A percentile compares a stretch with the other conserved stretches of the same genome.
Conservation (phyloP, 768 basidiomycete species). For the Exsudoporus frostii region DNA sequence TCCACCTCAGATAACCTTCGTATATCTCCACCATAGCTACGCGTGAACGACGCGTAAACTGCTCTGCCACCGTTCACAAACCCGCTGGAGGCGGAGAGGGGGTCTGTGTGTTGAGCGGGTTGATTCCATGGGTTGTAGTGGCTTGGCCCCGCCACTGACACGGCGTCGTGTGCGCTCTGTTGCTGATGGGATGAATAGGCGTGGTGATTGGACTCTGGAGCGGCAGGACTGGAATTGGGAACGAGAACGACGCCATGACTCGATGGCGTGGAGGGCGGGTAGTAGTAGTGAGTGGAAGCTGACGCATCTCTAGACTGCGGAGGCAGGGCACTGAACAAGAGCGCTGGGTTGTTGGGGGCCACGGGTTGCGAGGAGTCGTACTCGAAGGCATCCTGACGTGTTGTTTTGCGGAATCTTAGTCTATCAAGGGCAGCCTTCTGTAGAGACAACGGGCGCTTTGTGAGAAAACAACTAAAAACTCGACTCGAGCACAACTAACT, state of each 20-base stretch:
- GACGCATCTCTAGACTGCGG: constrained; percentile 76
- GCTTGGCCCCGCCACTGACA: constrained; percentile 38
- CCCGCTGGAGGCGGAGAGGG: constrained; percentile 57
- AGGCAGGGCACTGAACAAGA: constrained; percentile 39
- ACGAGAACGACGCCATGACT: constrained; percentile 60
- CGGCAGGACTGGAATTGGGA: constrained; percentile 69
- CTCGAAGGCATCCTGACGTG: constrained; percentile 29
- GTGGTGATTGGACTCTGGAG: constrained; percentile 38
- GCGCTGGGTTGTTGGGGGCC: constrained; percentile 60
- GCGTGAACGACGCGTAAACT: constrained; percentile 54
- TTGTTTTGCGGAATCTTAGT: constrained; percentile 48
- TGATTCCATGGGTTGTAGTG: constrained; percentile 38
- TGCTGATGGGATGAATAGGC: constrained; percentile 40
- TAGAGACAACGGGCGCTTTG: constrained; percentile 28
- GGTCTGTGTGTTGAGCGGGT: constrained; percentile 41
- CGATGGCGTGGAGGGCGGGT: constrained; percentile 46
- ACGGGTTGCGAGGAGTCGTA: constrained; percentile 45
- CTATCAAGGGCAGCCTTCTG: constrained; percentile 44
- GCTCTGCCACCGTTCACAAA: constrained; percentile 44
- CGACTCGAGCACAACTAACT: constrained; percentile 41
- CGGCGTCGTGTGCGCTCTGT: constrained; percentile 41
- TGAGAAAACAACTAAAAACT: constrained; percentile 30
- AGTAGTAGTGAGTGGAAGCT: constrained; percentile 57
- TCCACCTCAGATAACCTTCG: constrained; percentile 40
- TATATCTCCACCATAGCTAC: constrained; percentile 35